These are phyloP conservation scores for Zymoseptoria brevis DNA, from an alignment of 2,329 filamentous ascomycete species.

Conservation along the genomic window DNA sequence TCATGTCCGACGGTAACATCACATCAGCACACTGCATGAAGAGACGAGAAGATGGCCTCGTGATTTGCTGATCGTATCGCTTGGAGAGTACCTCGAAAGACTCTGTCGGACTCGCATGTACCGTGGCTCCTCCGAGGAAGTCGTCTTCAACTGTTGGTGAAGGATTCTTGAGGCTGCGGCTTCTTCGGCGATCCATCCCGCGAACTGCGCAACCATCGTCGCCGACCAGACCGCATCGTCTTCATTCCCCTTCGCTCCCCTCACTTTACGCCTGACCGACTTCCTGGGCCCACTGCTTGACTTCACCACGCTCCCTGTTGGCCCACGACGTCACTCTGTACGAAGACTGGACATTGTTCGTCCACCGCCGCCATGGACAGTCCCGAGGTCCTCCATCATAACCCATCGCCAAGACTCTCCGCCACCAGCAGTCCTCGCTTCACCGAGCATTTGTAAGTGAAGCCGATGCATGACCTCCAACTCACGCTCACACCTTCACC, in stretches of 20 bases:
- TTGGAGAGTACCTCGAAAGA: neutral
- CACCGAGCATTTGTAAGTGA: slow-evolving; percentile 23
- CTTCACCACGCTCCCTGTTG: neutral
- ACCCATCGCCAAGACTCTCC: neutral
- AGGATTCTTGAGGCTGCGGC: neutral
- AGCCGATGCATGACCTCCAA: neutral
- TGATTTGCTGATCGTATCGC: neutral
- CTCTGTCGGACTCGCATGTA: neutral
- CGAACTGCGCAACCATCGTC: neutral
- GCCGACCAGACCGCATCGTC: neutral
- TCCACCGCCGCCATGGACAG: neutral
- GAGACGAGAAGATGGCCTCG: neutral
- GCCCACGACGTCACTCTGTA: neutral
- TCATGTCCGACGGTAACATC: neutral
- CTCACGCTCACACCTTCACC: slow-evolving; percentile 1
- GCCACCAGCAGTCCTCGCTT: slow-evolving; percentile 15
- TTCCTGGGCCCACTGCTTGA: neutral
- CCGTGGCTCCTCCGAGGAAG: neutral
- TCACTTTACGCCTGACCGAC: neutral
- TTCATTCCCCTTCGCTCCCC: neutral
- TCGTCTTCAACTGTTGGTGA: neutral
- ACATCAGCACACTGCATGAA: neutral
- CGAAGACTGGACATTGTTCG: neutral
- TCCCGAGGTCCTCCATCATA: neutral
- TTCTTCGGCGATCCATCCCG: neutral